Evolutionary conservation across 345 rosid genomes (phyloP).

Genomic region (Eucalyptus sideroxylon): DNA sequence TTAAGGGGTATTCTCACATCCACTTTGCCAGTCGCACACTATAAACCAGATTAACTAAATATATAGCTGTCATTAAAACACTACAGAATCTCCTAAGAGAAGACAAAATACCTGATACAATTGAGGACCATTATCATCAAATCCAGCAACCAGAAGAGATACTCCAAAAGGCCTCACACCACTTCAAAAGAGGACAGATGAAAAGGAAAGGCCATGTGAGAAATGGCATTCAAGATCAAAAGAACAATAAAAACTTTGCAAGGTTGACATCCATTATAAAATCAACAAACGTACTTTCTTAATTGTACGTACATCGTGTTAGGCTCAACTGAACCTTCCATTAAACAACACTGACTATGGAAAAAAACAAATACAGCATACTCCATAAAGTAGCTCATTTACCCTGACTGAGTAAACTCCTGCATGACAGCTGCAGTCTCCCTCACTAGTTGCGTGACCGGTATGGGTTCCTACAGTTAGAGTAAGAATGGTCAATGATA

Average conservation of each 20-base stretch:
- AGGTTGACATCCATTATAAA: neutral
- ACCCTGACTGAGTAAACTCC: slow-evolving; percentile 98
- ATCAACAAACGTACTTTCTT: neutral
- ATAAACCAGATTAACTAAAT: neutral
- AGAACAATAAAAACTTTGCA: neutral
- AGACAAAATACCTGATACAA: slow-evolving; percentile 56
- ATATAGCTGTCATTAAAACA: neutral
- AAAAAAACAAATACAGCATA: neutral
- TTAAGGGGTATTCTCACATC: neutral
- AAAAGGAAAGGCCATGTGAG: neutral
- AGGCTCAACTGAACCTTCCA: neutral
- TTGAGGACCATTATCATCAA: slow-evolving; percentile 93
- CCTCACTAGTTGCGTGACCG: slow-evolving; percentile 96
- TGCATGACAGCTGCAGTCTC: slow-evolving; percentile 99
- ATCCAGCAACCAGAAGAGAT: slow-evolving; percentile 84
- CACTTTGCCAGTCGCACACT: neutral
- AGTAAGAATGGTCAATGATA: neutral
- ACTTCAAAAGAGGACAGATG: slow-evolving; percentile 13
- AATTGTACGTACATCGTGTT: neutral
- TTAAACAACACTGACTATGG: neutral
- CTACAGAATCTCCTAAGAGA: neutral
- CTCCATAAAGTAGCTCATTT: neutral
- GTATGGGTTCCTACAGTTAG: slow-evolving; percentile 70
- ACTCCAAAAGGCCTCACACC: slow-evolving; percentile 99
- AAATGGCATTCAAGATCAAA: neutral